Conservation (phyloP, 768 basidiomycete genomes). For the Dioszegia aurantiaca region DNA sequence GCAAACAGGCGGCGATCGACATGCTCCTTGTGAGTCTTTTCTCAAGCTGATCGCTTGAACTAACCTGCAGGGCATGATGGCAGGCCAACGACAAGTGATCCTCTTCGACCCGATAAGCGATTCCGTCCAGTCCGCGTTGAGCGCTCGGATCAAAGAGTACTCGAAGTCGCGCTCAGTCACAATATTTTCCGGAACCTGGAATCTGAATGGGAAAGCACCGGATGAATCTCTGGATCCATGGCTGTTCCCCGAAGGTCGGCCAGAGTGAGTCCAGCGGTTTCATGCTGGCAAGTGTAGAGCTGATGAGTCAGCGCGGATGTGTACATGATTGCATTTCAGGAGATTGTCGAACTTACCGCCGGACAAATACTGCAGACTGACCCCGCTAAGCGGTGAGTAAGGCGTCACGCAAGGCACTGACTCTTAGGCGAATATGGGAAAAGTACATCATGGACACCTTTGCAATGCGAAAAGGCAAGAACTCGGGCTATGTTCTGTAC, state of each 20-base stretch:
- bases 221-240: constrained; percentile 78
- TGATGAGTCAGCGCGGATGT: constrained; percentile 61
- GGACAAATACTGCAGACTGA: constrained; percentile 95
- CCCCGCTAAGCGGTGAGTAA: constrained; percentile 78
- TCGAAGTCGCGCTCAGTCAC: constrained; percentile 69
- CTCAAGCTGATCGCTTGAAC: neutral
- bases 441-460: constrained; percentile 73
- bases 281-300: neutral
- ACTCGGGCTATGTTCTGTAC: constrained; percentile 73
- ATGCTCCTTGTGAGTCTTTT: constrained; percentile 72
- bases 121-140: constrained; percentile 68
- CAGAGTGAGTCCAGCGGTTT: constrained; percentile 58
- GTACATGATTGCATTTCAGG: constrained; percentile 87
- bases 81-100: constrained; percentile 76
- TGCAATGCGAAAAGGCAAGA: constrained; percentile 65
- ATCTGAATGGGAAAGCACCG: constrained; percentile 86
- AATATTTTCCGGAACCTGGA: constrained; percentile 91
- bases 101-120: constrained; percentile 95
- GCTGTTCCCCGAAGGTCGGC: constrained; percentile 69
- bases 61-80: constrained; percentile 78
- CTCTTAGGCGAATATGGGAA: constrained; percentile 92
- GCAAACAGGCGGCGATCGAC: constrained; percentile 90
- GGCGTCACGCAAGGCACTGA: too few species aligned
- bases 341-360: constrained; percentile 95
- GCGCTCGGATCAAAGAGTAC: constrained; percentile 77